Evolutionary conservation across 495 filamentous ascomycete species (phyloP).

Genomic region (Chaetomium tenue): DNA sequence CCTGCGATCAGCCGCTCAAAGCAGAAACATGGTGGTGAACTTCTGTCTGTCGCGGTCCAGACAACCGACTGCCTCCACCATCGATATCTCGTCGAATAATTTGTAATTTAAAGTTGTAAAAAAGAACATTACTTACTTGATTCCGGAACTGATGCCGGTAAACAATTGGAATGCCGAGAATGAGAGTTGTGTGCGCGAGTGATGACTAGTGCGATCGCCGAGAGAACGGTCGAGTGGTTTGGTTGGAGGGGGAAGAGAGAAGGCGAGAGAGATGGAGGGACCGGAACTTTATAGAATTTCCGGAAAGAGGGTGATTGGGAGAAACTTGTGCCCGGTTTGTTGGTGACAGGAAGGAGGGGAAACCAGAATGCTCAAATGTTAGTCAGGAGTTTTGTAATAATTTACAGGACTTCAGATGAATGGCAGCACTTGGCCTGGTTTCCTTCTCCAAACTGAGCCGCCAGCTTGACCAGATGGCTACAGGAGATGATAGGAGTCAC

Average conservation of each 20-base stretch:
- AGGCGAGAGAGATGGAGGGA: neutral
- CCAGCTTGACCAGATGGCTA: neutral
- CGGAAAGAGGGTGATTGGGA: neutral
- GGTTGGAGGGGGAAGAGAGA: slow-evolving; percentile 10
- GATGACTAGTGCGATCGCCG: slow-evolving; percentile 4
- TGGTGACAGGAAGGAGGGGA: neutral
- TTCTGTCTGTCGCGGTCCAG: neutral
- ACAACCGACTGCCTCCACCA: neutral
- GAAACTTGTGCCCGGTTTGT: neutral
- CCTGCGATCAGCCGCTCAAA: neutral
- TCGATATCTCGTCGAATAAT: neutral
- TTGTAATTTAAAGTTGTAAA: neutral
- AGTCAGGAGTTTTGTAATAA: neutral
- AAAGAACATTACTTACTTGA: slow-evolving; percentile 17
- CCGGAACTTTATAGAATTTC: neutral
- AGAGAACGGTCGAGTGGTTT: neutral
- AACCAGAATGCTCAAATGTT: neutral
- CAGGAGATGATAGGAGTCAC: neutral
- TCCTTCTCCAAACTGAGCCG: too few species aligned
- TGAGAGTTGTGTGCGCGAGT: slow-evolving; percentile 11
- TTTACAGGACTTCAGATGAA: slow-evolving; percentile 13
- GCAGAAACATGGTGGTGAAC: neutral
- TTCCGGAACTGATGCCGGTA: neutral
- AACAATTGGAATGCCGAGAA: neutral
- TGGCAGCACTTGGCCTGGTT: neutral